Conservation (phyloP, 768 basidiomycete genomes). For the Tricholoma sp. region DNA sequence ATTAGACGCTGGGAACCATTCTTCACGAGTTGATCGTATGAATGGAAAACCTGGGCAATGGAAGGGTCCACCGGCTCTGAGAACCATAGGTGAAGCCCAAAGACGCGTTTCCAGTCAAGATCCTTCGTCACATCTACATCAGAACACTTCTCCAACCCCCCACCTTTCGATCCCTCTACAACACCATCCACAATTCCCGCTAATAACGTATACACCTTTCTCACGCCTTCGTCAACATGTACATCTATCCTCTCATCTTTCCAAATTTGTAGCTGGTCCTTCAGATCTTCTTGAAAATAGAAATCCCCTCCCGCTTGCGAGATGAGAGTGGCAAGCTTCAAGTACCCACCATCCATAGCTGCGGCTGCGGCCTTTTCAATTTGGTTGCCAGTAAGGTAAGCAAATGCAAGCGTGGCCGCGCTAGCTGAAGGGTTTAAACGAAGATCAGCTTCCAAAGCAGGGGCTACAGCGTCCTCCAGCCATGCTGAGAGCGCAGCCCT, state of each 20-base stretch:
- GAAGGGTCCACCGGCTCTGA: constrained; percentile 65
- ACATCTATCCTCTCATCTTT: constrained; percentile 66
- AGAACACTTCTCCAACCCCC: constrained; percentile 43
- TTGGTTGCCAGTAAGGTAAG: constrained; percentile 82
- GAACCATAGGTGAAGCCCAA: constrained; percentile 91
- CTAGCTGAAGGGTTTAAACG: constrained; percentile 30
- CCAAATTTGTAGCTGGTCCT: constrained; percentile 80
- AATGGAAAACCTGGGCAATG: constrained; percentile 61
- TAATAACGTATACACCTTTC: constrained; percentile 80
- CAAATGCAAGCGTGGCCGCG: constrained; percentile 57
- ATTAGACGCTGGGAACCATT: constrained; percentile 31
- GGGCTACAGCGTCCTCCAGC: constrained; percentile 70
- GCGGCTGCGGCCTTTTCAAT: constrained; percentile 74
- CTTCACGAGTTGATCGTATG: constrained; percentile 47
- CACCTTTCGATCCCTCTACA: constrained; percentile 48
- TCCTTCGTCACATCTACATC: constrained; percentile 64
- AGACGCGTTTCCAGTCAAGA: constrained; percentile 91
- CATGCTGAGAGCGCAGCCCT: constrained; percentile 80
- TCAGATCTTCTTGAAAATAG: constrained; percentile 68
- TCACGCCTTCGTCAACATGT: constrained; percentile 60
- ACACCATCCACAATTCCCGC: constrained; percentile 64
- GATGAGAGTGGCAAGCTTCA: constrained; percentile 85
- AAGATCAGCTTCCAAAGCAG: constrained; percentile 70
- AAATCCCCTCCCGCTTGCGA: constrained; percentile 81
- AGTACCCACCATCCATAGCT: constrained; percentile 70